These are phyloP conservation scores for Plasmodium relictum DNA, from an alignment of 169 alveolate species.

Conservation along the genomic window DNA sequence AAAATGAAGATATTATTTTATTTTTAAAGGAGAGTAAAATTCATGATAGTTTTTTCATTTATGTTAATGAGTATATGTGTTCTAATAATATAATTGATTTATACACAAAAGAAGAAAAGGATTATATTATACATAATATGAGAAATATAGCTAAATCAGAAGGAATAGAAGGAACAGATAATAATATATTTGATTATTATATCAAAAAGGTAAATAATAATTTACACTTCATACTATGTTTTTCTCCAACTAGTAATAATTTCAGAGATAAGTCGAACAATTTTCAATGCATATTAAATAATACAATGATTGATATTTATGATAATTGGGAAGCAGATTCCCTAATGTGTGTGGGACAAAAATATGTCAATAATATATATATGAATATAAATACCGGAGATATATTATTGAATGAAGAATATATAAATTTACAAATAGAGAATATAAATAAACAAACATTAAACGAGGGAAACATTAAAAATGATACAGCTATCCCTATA, in stretches of 20 bases:
- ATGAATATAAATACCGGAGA: slow-evolving; percentile 60
- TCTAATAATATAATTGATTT: slow-evolving; percentile 82
- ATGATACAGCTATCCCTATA: not conserved
- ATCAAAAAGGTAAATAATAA: slow-evolving; percentile 93
- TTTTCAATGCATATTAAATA: slow-evolving; percentile 82
- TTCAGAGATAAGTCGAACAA: slow-evolving; percentile 82
- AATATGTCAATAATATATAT: slow-evolving; percentile 49
- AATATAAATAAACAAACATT: not conserved
- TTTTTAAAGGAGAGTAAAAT: slow-evolving; percentile 90
- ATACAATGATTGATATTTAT: slow-evolving; percentile 77
- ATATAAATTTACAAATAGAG: not conserved
- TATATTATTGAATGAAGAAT: slow-evolving; percentile 16
- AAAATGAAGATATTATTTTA: slow-evolving; percentile 93
- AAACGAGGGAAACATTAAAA: not conserved
- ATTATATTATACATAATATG: slow-evolving; percentile 74
- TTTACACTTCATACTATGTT: slow-evolving; percentile 95
- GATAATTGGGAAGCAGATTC: slow-evolving; percentile 75
- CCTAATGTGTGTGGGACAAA: slow-evolving; percentile 48
- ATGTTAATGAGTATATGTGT: slow-evolving; percentile 83
- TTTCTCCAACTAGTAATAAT: slow-evolving; percentile 96
- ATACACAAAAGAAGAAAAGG: slow-evolving; percentile 82
- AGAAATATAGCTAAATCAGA: slow-evolving; percentile 93
- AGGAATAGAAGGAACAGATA: slow-evolving; percentile 92
- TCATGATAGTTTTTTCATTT: slow-evolving; percentile 82
- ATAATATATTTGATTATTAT: slow-evolving; percentile 94